Evolutionary conservation across 208 protist species (phyloP), one percentile per base, ranked within the genome.

Genomic region (Angomonas desouzai): DNA sequence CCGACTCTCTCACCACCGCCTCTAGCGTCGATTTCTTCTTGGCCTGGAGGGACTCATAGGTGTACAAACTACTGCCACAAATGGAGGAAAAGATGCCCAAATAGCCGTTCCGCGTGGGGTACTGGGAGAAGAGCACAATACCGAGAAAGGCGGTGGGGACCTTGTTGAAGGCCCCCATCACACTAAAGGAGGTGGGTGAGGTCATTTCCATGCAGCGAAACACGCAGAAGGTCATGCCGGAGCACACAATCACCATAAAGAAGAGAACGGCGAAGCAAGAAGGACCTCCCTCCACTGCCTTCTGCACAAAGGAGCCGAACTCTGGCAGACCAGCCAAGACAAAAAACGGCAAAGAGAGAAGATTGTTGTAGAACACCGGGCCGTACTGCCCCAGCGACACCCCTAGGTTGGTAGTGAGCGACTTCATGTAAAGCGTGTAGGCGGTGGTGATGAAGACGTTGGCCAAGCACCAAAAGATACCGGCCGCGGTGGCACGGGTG

Each of bases 381-480:
- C 85, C 87, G 73, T 89, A 94, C 20, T 74, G 72, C 23, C 87
- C 87, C 55, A 93, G 87, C 27, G 67, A 48, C 30, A 67, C 64
- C 48, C 84, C 79, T 11, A 93, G 65, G 10, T 65, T 62, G 10
- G 63, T 70, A 11, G 88, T 68, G 6, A 93, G 67, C 0, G 49
- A 51, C 62, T 93, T 93, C 79, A 96, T 92, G 70, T 91, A 92
- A n/a, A 96, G 69, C 45, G 83, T 90, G 74, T 96, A 96, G 32
- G 59, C 62, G 18, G 86, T 84, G 0, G 91, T 96, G 13, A 70
- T 13, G 20, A 71, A 29, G 55, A 96, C 84, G 64, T 96, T 96
- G 9, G 72, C 28, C 27, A 85, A 79, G 0, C 87, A 94, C 88
- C 91, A 96, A 64, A 92, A 75, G 0, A 96, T 47, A 22, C 91